A percentile compares a stretch with the other conserved stretches of the same genome.
Evolutionary conservation across 768 basidiomycete genomes (phyloP).

Genomic region (Mycena filopes): DNA sequence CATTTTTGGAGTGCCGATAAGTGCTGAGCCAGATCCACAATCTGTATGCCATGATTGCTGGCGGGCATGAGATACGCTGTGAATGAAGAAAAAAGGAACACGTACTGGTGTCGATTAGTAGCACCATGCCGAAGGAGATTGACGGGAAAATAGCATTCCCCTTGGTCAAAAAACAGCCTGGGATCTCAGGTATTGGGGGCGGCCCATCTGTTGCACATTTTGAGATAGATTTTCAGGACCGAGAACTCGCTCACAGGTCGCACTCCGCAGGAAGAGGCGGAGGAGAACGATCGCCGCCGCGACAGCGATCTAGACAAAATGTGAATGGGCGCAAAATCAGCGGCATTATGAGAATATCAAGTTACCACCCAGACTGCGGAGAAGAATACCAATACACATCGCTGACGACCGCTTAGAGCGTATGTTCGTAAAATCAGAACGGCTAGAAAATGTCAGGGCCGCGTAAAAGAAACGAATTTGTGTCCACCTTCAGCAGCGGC

Average conservation of each 20-base stretch:
- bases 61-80: neutral
- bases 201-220: slow-evolving; percentile 19
- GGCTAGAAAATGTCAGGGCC: neutral
- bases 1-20: slow-evolving; percentile 35
- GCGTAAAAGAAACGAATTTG: neutral
- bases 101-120: slow-evolving; percentile 28
- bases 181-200: slow-evolving; percentile 15
- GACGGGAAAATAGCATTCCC: slow-evolving; percentile 22
- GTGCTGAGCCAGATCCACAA: slow-evolving; percentile 37
- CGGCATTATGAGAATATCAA: too few species aligned
- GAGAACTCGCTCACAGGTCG: slow-evolving; percentile 17
- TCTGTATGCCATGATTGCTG: slow-evolving; percentile 40
- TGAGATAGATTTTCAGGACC: neutral
- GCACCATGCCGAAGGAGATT: slow-evolving; percentile 21
- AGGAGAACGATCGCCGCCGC: slow-evolving; percentile 16
- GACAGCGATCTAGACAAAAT: slow-evolving; percentile 9
- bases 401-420: slow-evolving; percentile 25
- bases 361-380: slow-evolving; percentile 18
- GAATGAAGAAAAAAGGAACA: neutral
- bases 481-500: slow-evolving; percentile 21
- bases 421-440: slow-evolving; percentile 29
- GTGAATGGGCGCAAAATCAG: too few species aligned
- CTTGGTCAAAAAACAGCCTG: slow-evolving; percentile 22
- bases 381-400: slow-evolving; percentile 25
- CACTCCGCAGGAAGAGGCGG: slow-evolving; percentile 19